A percentile compares a stretch with the other conserved stretches of the same genome.
These are phyloP conservation scores for Draba incana DNA, from an alignment of 345 rosid species.

Conservation along the genomic window DNA sequence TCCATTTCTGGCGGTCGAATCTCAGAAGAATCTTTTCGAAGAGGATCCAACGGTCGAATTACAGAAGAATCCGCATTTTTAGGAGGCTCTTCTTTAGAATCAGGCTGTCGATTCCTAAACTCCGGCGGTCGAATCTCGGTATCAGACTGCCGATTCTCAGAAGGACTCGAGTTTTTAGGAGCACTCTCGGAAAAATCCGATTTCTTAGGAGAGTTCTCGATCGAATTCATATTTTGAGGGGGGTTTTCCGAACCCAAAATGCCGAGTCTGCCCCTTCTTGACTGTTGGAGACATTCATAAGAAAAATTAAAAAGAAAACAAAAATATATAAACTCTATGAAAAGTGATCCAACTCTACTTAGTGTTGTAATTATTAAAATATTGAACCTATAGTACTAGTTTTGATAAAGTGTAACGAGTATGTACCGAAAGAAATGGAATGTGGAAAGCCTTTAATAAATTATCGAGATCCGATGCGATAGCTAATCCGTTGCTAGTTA, in stretches of 20 bases:
- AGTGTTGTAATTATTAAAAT: not conserved
- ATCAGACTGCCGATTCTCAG: not conserved
- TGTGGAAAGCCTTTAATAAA: constrained; percentile 40
- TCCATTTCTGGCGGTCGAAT: not conserved
- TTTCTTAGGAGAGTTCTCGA: not conserved
- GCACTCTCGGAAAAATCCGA: not conserved
- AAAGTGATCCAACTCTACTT: not conserved
- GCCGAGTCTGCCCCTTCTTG: constrained; percentile 9
- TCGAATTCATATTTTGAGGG: not conserved
- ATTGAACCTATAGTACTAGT: not conserved
- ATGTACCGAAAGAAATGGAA: constrained; percentile 41
- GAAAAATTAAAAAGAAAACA: no score
- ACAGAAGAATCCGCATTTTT: not conserved
- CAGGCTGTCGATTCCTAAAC: not conserved
- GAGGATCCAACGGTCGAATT: not conserved
- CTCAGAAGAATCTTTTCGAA: not conserved
- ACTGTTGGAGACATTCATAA: constrained; percentile 12
- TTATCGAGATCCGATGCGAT: constrained; percentile 54
- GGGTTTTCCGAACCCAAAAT: constrained; percentile 10
- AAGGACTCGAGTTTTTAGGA: not conserved
- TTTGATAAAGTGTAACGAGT: not conserved
- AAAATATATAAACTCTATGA: not conserved
- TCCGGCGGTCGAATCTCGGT: not conserved
- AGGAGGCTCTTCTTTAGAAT: not conserved
- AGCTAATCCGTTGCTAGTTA: constrained; percentile 75